Evolutionary conservation across 2,329 filamentous ascomycete species (phyloP).

Genomic region (Cercospora sp.): DNA sequence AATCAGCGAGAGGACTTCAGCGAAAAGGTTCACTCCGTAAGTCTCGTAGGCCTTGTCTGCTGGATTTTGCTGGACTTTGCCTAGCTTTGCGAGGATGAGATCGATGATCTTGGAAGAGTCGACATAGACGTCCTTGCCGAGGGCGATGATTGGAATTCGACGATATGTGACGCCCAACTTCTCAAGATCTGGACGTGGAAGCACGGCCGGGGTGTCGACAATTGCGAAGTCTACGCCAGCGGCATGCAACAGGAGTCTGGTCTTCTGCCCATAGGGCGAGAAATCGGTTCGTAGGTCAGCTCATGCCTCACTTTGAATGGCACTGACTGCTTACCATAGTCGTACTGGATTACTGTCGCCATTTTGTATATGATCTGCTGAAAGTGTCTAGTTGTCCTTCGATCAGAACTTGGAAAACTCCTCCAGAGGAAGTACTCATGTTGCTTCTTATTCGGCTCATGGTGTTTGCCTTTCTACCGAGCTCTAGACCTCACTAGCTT

Average conservation of each 20-base stretch:
- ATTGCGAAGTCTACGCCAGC: conserved; percentile 29
- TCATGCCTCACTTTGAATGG: not conserved
- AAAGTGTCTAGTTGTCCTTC: not conserved
- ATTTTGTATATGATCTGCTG: not conserved
- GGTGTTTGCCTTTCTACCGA: conserved; percentile 5
- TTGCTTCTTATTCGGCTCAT: conserved; percentile 3
- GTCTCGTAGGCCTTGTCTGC: conserved; percentile 35
- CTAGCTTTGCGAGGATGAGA: conserved; percentile 19
- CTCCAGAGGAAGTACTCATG: not conserved
- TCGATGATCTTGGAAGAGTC: conserved; percentile 34
- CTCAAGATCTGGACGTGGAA: conserved; percentile 36
- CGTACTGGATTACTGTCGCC: conserved; percentile 33
- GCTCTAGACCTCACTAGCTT: conserved; percentile 13
- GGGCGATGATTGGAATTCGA: conserved; percentile 36
- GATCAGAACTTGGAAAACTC: not conserved
- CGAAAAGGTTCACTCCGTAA: conserved; percentile 32
- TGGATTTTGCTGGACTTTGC: conserved; percentile 24
- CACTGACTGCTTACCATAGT: conserved; percentile 28
- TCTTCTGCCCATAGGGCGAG: conserved; percentile 36
- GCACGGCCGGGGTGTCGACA: conserved; percentile 32
- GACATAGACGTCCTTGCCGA: conserved; percentile 38
- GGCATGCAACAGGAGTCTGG: conserved; percentile 30
- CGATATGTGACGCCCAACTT: conserved; percentile 36
- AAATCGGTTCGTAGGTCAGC: conserved; percentile 22
- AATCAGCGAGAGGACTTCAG: conserved; percentile 28